A percentile compares a stretch with the other conserved stretches of the same genome.
phyloP scores from a whole-genome alignment of 768 basidiomycete genomes.

The Hebeloma cylindrosporum region DNA sequence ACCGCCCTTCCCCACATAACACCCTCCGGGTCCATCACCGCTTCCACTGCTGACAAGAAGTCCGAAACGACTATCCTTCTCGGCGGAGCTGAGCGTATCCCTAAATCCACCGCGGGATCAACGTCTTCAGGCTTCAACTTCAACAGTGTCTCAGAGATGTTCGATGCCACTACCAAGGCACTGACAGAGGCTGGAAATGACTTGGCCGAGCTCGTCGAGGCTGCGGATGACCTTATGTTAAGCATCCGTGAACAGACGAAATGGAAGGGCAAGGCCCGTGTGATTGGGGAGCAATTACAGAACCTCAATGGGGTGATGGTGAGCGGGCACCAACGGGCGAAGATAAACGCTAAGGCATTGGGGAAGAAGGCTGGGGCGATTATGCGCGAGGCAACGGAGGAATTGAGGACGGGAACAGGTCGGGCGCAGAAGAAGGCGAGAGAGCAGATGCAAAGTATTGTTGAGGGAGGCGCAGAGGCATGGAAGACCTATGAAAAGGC shows the following conservation, averaged over 20 bases:
- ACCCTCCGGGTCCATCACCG: conserved; percentile 28
- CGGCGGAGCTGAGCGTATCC: conserved; percentile 15
- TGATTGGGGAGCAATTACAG: conserved; percentile 44
- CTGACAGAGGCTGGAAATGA: conserved; percentile 46
- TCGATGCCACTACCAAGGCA: conserved; percentile 48
- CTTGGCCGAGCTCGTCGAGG: conserved; percentile 55
- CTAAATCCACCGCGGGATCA: conserved; percentile 18
- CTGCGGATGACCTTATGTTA: conserved; percentile 55
- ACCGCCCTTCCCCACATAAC: conserved; percentile 26
- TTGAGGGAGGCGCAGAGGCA: conserved; percentile 31
- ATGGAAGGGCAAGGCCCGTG: conserved; percentile 47
- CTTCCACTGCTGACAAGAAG: conserved; percentile 9
- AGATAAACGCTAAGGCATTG: conserved; percentile 52
- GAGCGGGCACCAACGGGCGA: conserved; percentile 52
- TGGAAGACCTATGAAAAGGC: conserved; percentile 23
- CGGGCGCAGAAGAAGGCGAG: conserved; percentile 44
- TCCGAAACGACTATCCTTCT: conserved; percentile 18
- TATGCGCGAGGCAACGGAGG: conserved; percentile 42
- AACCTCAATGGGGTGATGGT: conserved; percentile 42
- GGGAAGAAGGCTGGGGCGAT: conserved; percentile 49
- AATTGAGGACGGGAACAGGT: conserved; percentile 40
- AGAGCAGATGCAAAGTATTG: conserved; percentile 38
- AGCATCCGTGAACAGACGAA: conserved; percentile 52
- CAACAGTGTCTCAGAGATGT: conserved; percentile 46
- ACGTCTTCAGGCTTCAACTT: conserved; percentile 35